Base-by-base conservation (phyloP, 257 asterid genomes). In the Jacaranda copaia region DNA sequence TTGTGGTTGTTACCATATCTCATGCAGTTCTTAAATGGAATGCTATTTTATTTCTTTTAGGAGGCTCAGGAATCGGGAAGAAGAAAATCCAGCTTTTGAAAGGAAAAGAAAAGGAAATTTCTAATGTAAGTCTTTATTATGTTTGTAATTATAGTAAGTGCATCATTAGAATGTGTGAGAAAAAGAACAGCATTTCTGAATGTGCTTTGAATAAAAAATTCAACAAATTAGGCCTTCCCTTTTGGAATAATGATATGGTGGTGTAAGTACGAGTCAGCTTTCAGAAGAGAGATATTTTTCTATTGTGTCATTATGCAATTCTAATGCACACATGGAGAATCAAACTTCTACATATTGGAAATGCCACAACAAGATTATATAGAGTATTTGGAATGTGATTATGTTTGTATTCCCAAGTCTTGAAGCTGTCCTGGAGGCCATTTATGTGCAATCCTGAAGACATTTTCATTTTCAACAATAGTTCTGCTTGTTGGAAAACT, bases 71-170 rank as follows among this genome's bases (percentile, higher is more conserved):
- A 19, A 66, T 61, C 69, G 95, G 93, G 79, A 93, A 89, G 94
- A 89, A 87, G 92, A 91, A 84, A 84, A 82, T 93, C 81, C 64
- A 91, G 81, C 97, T 93, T 76, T 75, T 90, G 85, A 93, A 90
- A 81, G 96, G 96, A 74, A 91, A 90, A 87, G 97, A 90, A 81
- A 93, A 86, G 78, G 96, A 87, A 85, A 81, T 84, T 81, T 85
- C 90, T 74, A 71, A 74, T 67, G 98, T 93, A 84, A 91, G 97
- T 74, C 45, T 48, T 73, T 77, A 35, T 68, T 56, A 72, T 46
- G 32, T 53, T 74, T 70, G 19, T 74, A 42, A 51, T 42, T 65
- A 36, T 53, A 79, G 42, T 64, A 57, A 18, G 18, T 59, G 40
- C 19, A 5, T 39, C 40, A 55, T 32, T 13, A 18, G 57, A 43